These are phyloP conservation scores for Microbotryum saponariae DNA, from an alignment of 1,284 basidiomycete genomes.

Conservation along the genomic window DNA sequence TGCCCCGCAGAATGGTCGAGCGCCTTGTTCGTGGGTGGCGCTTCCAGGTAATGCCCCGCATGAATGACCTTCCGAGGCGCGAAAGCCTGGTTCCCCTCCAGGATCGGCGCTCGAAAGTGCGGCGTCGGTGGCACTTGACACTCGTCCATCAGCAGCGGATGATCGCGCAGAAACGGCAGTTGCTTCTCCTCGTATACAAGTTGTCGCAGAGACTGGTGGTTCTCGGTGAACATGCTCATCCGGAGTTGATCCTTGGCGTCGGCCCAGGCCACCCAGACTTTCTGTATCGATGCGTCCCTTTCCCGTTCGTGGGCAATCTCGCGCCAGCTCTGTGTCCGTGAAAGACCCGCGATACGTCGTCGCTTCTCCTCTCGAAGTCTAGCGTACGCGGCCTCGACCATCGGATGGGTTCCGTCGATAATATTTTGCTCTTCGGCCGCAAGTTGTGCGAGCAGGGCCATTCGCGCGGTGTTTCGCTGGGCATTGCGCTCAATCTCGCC, in stretches of 20 bases:
- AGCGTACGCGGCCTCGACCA: slow-evolving; percentile 7
- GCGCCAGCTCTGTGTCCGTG: no score
- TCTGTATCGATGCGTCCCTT: slow-evolving; percentile 1
- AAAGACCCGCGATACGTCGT: neutral
- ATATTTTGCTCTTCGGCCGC: slow-evolving; percentile 12
- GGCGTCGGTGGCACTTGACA: slow-evolving; percentile 19
- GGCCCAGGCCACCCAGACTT: slow-evolving; percentile 17
- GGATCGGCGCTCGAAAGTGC: slow-evolving; percentile 17
- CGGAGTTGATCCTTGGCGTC: slow-evolving; percentile 17
- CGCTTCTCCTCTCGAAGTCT: slow-evolving; percentile 15
- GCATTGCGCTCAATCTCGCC: neutral
- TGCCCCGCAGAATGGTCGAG: slow-evolving; percentile 16
- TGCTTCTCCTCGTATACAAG: slow-evolving; percentile 19
- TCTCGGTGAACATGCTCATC: slow-evolving; percentile 21
- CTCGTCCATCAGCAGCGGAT: slow-evolving; percentile 19
- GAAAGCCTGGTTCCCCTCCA: slow-evolving; percentile 7
- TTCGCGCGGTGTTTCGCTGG: slow-evolving; percentile 5
- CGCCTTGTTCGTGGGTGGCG: slow-evolving; percentile 19
- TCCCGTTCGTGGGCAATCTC: slow-evolving; percentile 7
- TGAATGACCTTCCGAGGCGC: slow-evolving; percentile 9
- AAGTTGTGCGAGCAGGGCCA: slow-evolving; percentile 18
- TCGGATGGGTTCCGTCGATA: slow-evolving; percentile 15
- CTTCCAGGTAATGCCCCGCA: slow-evolving; percentile 20
- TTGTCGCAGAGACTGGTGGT: slow-evolving; percentile 14
- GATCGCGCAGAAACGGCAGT: slow-evolving; percentile 24